Evolutionary conservation across 2,329 filamentous ascomycete species (phyloP).

Genomic region (Chaetomiaceae sp.): DNA sequence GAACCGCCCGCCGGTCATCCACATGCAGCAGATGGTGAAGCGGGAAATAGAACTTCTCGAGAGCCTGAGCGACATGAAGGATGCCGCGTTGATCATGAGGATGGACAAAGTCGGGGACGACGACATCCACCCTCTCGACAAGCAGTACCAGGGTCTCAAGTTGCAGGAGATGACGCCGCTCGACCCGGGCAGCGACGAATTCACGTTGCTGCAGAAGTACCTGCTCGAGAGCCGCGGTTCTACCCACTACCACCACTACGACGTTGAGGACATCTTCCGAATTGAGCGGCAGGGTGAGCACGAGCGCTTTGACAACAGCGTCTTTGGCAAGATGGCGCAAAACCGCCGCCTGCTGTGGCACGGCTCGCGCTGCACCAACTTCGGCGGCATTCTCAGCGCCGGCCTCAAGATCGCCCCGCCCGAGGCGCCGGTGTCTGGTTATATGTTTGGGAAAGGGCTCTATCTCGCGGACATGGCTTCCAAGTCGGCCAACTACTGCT

Average conservation of each 20-base stretch:
- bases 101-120: slow-evolving; percentile 45
- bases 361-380: slow-evolving; percentile 77
- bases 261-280: slow-evolving; percentile 71
- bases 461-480: slow-evolving; percentile 81
- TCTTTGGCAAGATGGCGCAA: slow-evolving; percentile 43
- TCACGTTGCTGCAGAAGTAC: slow-evolving; percentile 57
- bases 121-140: slow-evolving; percentile 60
- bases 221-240: slow-evolving; percentile 58
- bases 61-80: slow-evolving; percentile 78
- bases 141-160: slow-evolving; percentile 63
- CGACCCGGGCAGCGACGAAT: slow-evolving; percentile 54
- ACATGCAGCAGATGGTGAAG: slow-evolving; percentile 52
- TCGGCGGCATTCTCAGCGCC: slow-evolving; percentile 78
- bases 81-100: slow-evolving; percentile 72
- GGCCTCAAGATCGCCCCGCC: slow-evolving; percentile 85
- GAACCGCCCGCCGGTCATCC: slow-evolving; percentile 63
- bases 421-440: slow-evolving; percentile 70
- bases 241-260: slow-evolving; percentile 58
- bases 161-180: slow-evolving; percentile 73
- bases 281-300: slow-evolving; percentile 70
- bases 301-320: slow-evolving; percentile 57
- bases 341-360: slow-evolving; percentile 82
- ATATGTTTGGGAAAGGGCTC: slow-evolving; percentile 89
- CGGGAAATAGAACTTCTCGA: slow-evolving; percentile 74
- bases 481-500: slow-evolving; percentile 78